phyloP scores from a whole-genome alignment of 2,329 filamentous ascomycete genomes.

The Stenocarpella maydis region DNA sequence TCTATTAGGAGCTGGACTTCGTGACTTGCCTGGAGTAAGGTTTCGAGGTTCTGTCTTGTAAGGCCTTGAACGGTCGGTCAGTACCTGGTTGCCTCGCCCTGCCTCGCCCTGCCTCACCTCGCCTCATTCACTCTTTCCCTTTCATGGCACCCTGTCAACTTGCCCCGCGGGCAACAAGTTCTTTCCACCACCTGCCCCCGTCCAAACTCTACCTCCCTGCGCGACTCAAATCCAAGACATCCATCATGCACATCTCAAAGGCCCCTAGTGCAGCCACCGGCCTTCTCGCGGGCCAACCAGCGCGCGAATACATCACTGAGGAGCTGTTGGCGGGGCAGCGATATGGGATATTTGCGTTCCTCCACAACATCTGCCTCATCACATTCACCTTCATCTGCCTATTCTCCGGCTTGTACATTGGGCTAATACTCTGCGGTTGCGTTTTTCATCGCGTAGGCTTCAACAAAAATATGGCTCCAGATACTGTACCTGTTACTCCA shows the following conservation, averaged over 20 bases:
- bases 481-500: conserved; percentile 76
- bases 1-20: conserved; percentile 2
- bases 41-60: conserved; percentile 2
- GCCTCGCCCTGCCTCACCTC: neutral
- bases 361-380: conserved; percentile 8
- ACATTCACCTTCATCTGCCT: conserved; percentile 17
- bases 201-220: neutral
- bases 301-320: conserved; percentile 1
- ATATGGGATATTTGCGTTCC: neutral
- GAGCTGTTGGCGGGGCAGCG: conserved; percentile 6
- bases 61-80: conserved; percentile 29
- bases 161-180: neutral
- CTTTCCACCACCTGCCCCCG: neutral
- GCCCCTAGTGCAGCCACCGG: neutral
- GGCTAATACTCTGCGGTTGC: conserved; percentile 44
- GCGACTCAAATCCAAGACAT: neutral
- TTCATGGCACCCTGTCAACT: neutral
- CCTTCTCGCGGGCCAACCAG: neutral
- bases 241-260: conserved; percentile 15
- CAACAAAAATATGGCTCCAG: conserved; percentile 68
- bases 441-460: conserved; percentile 47
- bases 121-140: neutral
- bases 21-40: conserved; percentile 22
- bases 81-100: conserved; percentile 24
- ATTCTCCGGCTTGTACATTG: conserved; percentile 35